Conservation (phyloP, 2,329 filamentous ascomycete genomes). For the Scedosporium minutisporum region DNA sequence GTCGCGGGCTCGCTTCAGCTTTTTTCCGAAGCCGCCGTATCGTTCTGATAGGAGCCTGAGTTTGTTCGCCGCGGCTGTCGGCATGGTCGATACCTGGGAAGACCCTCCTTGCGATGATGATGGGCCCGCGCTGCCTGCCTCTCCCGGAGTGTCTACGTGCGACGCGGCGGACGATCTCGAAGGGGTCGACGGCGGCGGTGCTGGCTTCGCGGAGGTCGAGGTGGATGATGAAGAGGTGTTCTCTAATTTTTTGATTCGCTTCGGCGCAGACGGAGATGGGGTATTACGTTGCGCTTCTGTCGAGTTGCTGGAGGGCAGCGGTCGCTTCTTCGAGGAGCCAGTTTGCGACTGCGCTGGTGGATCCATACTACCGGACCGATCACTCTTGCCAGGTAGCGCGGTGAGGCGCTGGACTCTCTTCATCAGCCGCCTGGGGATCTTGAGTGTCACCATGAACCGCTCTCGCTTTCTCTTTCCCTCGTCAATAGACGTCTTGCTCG, state of each 20-base stretch:
- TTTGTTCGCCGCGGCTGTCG: background rate
- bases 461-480: constrained; percentile 6
- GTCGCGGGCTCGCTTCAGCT: constrained; percentile 46
- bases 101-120: background rate
- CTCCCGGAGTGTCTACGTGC: constrained; percentile 41
- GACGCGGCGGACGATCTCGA: constrained; percentile 41
- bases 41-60: constrained; percentile 16
- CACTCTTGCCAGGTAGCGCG: constrained; percentile 29
- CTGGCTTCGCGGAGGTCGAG: constrained; percentile 20
- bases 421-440: constrained; percentile 36
- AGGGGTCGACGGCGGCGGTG: constrained; percentile 40
- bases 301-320: constrained; percentile 16
- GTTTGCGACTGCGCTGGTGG: constrained; percentile 30
- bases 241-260: constrained; percentile 35
- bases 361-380: constrained; percentile 32
- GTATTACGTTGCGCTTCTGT: constrained; percentile 20
- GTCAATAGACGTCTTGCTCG: background rate
- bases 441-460: constrained; percentile 33
- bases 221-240: constrained; percentile 8
- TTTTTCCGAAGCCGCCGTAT: constrained; percentile 32
- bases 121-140: constrained; percentile 23
- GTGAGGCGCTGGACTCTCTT: constrained; percentile 37
- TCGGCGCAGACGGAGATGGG: constrained; percentile 23
- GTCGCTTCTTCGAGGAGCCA: constrained; percentile 31
- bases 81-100: background rate